These are phyloP conservation scores for Colletotrichum nymphaeae DNA, from an alignment of 2,329 filamentous ascomycete genomes.

Conservation along the genomic window DNA sequence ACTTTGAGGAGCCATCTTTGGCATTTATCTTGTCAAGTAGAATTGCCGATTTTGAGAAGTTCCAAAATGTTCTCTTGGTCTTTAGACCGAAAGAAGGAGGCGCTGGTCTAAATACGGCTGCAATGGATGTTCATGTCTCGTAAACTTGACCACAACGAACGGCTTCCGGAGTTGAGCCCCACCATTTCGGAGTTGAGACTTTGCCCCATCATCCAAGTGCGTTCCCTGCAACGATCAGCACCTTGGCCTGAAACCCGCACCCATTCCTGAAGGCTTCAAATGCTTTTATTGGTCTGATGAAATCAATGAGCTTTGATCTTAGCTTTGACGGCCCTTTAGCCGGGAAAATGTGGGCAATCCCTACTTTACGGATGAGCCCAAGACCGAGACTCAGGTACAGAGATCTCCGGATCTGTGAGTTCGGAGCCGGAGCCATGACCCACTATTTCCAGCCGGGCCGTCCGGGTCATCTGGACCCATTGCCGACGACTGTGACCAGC, in stretches of 20 bases:
- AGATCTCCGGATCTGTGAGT: not conserved
- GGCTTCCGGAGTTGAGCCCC: conserved; percentile 22
- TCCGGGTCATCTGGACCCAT: too few species aligned
- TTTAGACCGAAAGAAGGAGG: not conserved
- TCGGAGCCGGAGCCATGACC: not conserved
- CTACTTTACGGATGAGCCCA: not conserved
- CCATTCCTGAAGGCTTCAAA: too few species aligned
- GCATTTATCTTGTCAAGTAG: not conserved
- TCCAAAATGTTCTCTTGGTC: too few species aligned
- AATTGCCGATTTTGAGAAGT: too few species aligned
- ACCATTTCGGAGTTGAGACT: conserved; percentile 21
- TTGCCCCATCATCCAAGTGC: not conserved
- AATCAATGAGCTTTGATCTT: too few species aligned
- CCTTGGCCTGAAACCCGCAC: too few species aligned
- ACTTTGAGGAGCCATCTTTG: not conserved
- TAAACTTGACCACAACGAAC: not conserved
- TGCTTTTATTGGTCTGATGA: too few species aligned
- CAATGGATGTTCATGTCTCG: not conserved
- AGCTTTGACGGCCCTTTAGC: not conserved
- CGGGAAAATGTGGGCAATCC: not conserved
- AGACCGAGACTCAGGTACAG: not conserved
- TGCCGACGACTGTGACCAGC: too few species aligned
- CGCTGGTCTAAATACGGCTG: not conserved
- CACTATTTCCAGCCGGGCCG: not conserved
- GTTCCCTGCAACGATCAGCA: too few species aligned